Evolutionary conservation across 2,329 filamentous ascomycete genomes (phyloP).

Genomic region (Ophiostoma fasciatum): DNA sequence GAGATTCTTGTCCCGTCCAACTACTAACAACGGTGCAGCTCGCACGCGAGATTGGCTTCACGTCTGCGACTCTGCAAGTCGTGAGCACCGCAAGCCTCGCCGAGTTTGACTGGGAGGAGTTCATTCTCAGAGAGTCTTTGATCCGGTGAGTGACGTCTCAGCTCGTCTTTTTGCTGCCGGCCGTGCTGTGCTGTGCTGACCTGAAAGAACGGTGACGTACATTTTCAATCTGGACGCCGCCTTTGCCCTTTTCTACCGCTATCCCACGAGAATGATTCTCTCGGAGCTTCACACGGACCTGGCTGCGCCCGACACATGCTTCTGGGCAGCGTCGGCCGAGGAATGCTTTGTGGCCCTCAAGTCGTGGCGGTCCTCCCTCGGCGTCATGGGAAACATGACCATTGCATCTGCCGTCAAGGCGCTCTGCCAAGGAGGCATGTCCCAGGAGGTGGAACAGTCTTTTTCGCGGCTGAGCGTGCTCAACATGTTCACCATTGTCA

Average conservation of each 20-base stretch:
- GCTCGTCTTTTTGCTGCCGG: too few relatives aligned
- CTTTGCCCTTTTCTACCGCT: constrained; percentile 1
- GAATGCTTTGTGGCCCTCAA: constrained; percentile 1
- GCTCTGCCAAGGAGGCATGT: not conserved
- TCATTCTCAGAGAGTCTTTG: constrained; percentile 1
- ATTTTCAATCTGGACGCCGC: constrained; percentile 1
- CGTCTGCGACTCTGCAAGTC: not conserved
- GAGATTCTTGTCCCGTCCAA: too few relatives aligned
- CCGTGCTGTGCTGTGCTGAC: too few relatives aligned
- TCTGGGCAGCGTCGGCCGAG: not conserved
- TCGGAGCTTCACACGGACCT: constrained; percentile 1
- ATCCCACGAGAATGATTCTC: constrained; percentile 1
- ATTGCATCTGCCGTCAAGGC: not conserved
- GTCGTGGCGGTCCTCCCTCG: not conserved
- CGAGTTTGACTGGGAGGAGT: constrained; percentile 1
- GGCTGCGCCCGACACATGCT: not conserved
- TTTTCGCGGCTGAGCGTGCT: not conserved
- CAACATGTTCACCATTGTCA: constrained; percentile 4
- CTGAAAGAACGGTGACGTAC: constrained; percentile 1
- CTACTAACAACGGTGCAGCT: too few relatives aligned
- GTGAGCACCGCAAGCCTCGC: not conserved
- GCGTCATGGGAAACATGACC: not conserved
- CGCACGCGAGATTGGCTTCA: not conserved
- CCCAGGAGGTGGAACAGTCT: constrained; percentile 1
- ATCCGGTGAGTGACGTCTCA: too few relatives aligned